Evolutionary conservation across 139 green algal species (phyloP), one percentile per base, ranked within the genome.

Genomic region (Coelastrella sp.): DNA sequence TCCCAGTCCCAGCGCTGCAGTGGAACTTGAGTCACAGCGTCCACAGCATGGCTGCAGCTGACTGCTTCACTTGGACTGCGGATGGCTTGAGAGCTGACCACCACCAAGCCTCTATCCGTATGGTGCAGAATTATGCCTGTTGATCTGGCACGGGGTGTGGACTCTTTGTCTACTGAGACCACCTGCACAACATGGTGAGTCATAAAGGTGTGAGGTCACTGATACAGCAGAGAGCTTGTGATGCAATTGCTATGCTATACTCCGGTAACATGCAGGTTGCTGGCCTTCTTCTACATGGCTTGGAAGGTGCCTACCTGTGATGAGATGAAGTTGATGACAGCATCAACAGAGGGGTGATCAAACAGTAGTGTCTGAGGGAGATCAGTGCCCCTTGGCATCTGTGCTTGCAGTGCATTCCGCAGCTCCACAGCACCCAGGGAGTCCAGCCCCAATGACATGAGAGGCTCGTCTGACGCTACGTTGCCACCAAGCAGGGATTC

Each of bases 281-380:
- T n/a, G n/a, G n/a, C n/a, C n/a, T n/a, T n/a, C n/a, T n/a, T n/a
- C n/a, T n/a, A n/a, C n/a, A n/a, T n/a, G n/a, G n/a, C n/a, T 32
- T 17, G 27, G 23, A 45, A 76, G 15, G 8, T n/a, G 64, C 32
- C 27, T 6, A 85, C 43, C 80, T 80, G 80, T 4, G n/a, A 43
- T 37, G 40, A 21, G 13, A 86, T 62, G 80, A 62, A 86, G 15
- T 37, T 50, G 53, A 48, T 43, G 17, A 86, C 60, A 17, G 89
- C 92, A 13, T 84, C 53, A 0, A 90, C 25, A 2, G 91, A 90
- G 37, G 95, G 95, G 90, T 96, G 98, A 87, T 98, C 95, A 90
- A 98, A 98, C 34, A 97, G 88, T 63, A 98, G 88, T 0, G 95
- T 98, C 50, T 71, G 72, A 8, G 95, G 94, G 67, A 98, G 90